Evolutionary conservation across 2,329 filamentous ascomycete species (phyloP), one percentile per base, ranked within the genome.

Genomic region (Aspergillus piperis): DNA sequence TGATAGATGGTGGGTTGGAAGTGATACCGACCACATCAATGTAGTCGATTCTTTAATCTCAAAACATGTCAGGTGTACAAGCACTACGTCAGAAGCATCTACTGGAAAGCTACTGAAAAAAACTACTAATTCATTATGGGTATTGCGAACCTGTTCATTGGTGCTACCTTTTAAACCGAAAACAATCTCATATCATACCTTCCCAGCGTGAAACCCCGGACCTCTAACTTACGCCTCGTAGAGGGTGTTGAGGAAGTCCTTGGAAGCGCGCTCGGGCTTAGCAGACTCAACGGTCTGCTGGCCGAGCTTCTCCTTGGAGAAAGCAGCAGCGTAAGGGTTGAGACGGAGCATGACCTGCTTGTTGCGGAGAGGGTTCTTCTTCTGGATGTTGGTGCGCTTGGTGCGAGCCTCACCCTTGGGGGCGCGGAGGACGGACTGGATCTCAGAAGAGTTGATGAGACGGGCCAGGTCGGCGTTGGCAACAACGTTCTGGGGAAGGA

Each of bases 321-420:
- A 99, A 66, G 91, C 88, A 73, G 89, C 85, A 72, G 95, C 94
- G 83, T 99, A 99, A 67, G 95, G 95, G 90, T 99, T 99, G 81
- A 99, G 90, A 76, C 95, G 90, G 78, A 99, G 90, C 82, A 97
- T 88, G 71, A 99, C 90, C 87, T 98, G 95, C 88, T 92, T 96
- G 90, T 99, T 99, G 83, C 86, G 86, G 72, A 99, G 92, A 76
- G 95, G 95, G 88, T 99, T 99, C 93, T 98, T 98, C 92, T 99
- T 99, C 88, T 97, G 94, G 71, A 96, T 92, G 76, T 86, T 83
- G 71, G 85, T 83, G 78, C 95, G 91, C 88, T 97, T 97, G 82
- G 92, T 96, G 77, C 88, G 83, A 77, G 92, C 88, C 72, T 90
- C 88, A 73, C 95, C 95, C 86, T 93, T 95, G 81, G 93, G 92